Percentiles rank a stretch among this genome's conserved stretches.
Evolutionary conservation across 805 yeast species (phyloP).

Genomic region (Clavispora asparagi): DNA sequence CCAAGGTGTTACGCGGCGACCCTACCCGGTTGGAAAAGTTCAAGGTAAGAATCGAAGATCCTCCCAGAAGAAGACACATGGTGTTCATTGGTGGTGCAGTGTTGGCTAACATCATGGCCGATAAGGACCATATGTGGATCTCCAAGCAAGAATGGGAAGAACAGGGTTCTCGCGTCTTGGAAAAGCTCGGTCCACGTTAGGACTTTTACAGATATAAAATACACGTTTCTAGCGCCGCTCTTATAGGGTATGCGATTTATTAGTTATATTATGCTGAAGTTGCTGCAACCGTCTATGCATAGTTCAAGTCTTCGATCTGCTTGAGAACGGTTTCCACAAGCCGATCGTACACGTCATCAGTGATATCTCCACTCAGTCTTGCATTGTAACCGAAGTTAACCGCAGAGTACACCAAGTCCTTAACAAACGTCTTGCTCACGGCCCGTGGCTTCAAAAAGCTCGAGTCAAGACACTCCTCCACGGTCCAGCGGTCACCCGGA

Average conservation of each 20-base stretch:
- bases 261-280: background rate
- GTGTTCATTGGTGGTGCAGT: slow-evolving; percentile 99
- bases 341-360: slow-evolving; percentile 32
- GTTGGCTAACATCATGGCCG: slow-evolving; percentile 95
- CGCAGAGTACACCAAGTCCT: slow-evolving; percentile 71
- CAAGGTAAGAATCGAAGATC: slow-evolving; percentile 95
- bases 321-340: slow-evolving; percentile 53
- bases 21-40: slow-evolving; percentile 82
- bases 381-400: slow-evolving; percentile 60
- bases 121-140: slow-evolving; percentile 98
- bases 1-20: slow-evolving; percentile 82
- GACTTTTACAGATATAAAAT: background rate
- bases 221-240: background rate
- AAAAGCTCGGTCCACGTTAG: slow-evolving; percentile 88
- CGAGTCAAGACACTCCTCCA: slow-evolving; percentile 53
- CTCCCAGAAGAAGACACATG: slow-evolving; percentile 98
- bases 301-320: slow-evolving; percentile 37
- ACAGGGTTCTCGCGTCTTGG: slow-evolving; percentile 80
- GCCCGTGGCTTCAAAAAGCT: slow-evolving; percentile 72
- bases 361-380: slow-evolving; percentile 34
- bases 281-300: slow-evolving; percentile 16
- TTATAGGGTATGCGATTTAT: background rate
- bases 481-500: slow-evolving; percentile 62
- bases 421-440: slow-evolving; percentile 60
- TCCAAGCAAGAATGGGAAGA: slow-evolving; percentile 97